Conservation (phyloP, 2,329 filamentous ascomycete species). For the Colletotrichum abscissum region DNA sequence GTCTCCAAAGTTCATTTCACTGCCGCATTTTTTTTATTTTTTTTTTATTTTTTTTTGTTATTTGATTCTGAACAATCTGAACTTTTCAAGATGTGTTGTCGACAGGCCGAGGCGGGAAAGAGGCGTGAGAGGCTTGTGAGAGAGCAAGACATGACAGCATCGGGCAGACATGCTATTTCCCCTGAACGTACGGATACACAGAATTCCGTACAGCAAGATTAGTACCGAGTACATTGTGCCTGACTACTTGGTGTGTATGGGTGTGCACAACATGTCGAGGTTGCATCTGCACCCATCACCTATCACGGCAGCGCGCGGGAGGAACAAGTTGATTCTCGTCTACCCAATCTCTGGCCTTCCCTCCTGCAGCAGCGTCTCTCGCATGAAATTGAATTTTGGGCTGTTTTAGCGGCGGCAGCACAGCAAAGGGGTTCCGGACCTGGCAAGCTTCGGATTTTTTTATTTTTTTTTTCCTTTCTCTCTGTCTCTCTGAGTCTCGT, state of each 20-base stretch:
- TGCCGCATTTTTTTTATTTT: background rate
- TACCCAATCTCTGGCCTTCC: slow-evolving; percentile 12
- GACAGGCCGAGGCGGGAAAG: background rate
- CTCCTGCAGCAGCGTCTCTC: slow-evolving; percentile 22
- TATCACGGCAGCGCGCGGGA: background rate
- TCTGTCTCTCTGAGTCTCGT: background rate
- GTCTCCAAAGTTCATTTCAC: background rate
- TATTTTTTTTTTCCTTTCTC: background rate
- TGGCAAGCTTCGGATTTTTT: background rate
- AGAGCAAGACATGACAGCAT: background rate
- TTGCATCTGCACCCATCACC: slow-evolving; percentile 7
- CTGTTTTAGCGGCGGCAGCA: slow-evolving; percentile 15
- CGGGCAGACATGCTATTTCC: slow-evolving; percentile 3
- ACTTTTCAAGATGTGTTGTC: background rate
- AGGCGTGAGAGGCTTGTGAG: background rate
- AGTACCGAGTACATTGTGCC: slow-evolving; percentile 7
- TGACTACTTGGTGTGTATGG: slow-evolving; percentile 1
- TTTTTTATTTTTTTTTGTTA: too few relatives aligned
- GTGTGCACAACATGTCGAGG: slow-evolving; percentile 15
- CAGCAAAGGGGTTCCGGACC: slow-evolving; percentile 15
- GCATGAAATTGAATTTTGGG: slow-evolving; percentile 12
- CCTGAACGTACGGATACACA: background rate
- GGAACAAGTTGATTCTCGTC: background rate
- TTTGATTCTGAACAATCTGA: background rate
- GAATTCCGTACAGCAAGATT: background rate